These are phyloP conservation scores for Sporothrix pseudoabietina DNA, from an alignment of 2,329 filamentous ascomycete species.

Conservation along the genomic window DNA sequence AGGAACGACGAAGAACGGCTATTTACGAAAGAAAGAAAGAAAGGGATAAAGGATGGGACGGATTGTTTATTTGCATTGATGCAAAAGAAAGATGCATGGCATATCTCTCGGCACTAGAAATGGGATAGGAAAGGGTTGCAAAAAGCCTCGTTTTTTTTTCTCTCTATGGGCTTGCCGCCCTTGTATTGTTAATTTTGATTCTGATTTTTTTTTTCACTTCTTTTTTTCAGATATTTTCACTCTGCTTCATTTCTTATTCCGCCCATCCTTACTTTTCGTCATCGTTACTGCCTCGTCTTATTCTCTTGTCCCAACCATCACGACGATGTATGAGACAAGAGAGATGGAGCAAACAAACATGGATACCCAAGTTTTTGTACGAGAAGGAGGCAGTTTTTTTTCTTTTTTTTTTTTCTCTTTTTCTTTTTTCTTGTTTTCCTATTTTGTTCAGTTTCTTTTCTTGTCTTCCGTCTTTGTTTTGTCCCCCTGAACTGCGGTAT, in stretches of 20 bases:
- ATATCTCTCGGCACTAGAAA: neutral
- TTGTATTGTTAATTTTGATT: conserved; percentile 13
- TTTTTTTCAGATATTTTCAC: neutral
- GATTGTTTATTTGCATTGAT: neutral
- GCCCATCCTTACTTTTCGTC: neutral
- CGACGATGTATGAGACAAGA: neutral
- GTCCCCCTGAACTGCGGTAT: neutral
- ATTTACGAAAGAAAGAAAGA: neutral
- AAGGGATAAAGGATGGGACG: neutral
- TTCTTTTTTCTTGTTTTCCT: neutral
- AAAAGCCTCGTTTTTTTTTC: conserved; percentile 3
- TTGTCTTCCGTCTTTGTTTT: neutral
- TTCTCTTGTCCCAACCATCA: too few species aligned
- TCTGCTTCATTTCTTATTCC: neutral
- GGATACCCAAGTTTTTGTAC: conserved; percentile 13
- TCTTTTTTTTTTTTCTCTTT: neutral
- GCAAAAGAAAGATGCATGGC: neutral
- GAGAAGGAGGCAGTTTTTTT: neutral
- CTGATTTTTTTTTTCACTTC: neutral
- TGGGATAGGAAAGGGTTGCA: conserved; percentile 7
- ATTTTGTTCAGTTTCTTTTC: neutral
- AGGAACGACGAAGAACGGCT: neutral
- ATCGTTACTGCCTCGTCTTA: neutral
- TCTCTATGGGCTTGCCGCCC: neutral
- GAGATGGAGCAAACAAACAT: neutral